These are phyloP conservation scores for Krasilnikovozyma curviuscula DNA, from an alignment of 768 basidiomycete species.

Conservation along the genomic window DNA sequence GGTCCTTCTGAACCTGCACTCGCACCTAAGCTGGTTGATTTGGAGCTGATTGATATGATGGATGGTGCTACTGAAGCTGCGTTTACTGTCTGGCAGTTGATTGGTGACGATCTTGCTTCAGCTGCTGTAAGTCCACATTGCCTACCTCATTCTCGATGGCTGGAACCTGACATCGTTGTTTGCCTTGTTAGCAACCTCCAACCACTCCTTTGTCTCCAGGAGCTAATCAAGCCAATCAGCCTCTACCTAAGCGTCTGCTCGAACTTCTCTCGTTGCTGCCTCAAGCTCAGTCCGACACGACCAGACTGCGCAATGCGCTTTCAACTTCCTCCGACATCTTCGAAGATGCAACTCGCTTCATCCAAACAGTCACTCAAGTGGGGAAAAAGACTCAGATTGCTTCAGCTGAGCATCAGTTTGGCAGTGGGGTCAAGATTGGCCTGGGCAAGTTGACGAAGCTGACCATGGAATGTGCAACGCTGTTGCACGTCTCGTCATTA, in stretches of 20 bases:
- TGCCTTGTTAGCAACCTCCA: background rate
- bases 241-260: background rate
- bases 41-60: conserved; percentile 59
- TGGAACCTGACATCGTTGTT: background rate
- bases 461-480: conserved; percentile 5
- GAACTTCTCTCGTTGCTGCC: background rate
- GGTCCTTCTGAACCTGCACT: conserved; percentile 35
- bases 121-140: background rate
- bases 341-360: background rate
- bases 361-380: conserved; percentile 5
- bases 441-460: conserved; percentile 7
- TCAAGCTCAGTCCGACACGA: background rate
- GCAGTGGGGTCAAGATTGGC: conserved; percentile 4
- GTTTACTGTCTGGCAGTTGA: conserved; percentile 60
- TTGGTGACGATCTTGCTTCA: conserved; percentile 43
- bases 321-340: background rate
- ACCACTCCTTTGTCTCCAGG: background rate
- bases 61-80: conserved; percentile 59
- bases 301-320: too few species aligned
- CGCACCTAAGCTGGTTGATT: conserved; percentile 50
- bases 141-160: background rate
- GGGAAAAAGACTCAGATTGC: background rate
- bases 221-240: background rate
- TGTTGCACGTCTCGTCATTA: conserved; percentile 6
- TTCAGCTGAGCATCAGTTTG: background rate